Evolutionary conservation across 2,329 filamentous ascomycete genomes (phyloP).

Genomic region (Claviceps lovelessii): DNA sequence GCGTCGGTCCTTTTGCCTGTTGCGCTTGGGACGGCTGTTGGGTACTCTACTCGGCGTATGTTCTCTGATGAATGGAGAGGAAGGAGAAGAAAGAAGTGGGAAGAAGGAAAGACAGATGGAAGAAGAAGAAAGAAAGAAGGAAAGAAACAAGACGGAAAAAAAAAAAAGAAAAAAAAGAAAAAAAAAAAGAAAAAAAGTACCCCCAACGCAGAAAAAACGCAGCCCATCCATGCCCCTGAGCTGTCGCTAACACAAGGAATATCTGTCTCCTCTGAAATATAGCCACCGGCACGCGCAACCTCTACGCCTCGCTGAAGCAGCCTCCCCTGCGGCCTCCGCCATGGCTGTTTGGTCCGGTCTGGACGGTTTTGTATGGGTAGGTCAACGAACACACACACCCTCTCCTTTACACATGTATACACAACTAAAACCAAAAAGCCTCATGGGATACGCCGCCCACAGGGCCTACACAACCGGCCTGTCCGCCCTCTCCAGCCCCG

Average conservation of each 20-base stretch:
- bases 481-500: slow-evolving; percentile 37
- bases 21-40: slow-evolving; percentile 56
- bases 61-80: too few relatives aligned
- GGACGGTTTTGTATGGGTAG: slow-evolving; percentile 50
- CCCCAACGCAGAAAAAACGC: too few relatives aligned
- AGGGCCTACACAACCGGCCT: slow-evolving; percentile 54
- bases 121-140: too few relatives aligned
- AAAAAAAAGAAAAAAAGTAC: too few relatives aligned
- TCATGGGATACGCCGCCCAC: slow-evolving; percentile 84
- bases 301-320: slow-evolving; percentile 53
- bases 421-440: slow-evolving; percentile 12
- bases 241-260: too few relatives aligned
- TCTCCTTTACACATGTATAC: too few relatives aligned
- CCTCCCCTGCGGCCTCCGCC: slow-evolving; percentile 48
- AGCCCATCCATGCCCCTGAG: too few relatives aligned
- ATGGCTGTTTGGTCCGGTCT: slow-evolving; percentile 48
- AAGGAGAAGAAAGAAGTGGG: too few relatives aligned
- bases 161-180: too few relatives aligned
- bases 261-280: background rate
- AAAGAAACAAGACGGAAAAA: too few relatives aligned
- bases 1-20: slow-evolving; percentile 65
- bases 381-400: background rate
- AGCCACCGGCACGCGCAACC: slow-evolving; percentile 45
- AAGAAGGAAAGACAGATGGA: too few relatives aligned
- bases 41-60: slow-evolving; percentile 53